Evolutionary conservation across 257 asterid species (phyloP), one percentile per base, ranked within the genome.

Genomic region (Thymus mandschuricus): DNA sequence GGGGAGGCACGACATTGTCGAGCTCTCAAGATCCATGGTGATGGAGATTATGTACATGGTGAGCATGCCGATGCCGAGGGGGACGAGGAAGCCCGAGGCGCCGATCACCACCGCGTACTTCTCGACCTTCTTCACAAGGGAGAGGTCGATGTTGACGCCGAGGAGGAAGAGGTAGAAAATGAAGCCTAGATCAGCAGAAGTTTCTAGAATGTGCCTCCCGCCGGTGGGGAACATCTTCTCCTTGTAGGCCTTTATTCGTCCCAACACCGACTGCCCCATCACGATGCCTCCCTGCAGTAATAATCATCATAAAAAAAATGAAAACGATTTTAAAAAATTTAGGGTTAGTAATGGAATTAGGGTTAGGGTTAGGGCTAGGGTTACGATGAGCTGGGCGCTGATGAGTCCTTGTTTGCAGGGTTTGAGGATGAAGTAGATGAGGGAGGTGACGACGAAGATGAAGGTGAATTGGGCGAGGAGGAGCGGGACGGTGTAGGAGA

Each of bases 341-440:
- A 21, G 21, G 21, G 21, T 21, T 21, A 21, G 21, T 21, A 21
- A 21, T 21, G 21, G 21, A 21, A 21, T 21, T 21, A 21, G 21
- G 21, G 21, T 21, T 21, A 21, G 21, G 21, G 21, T 21, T 21
- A 21, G 21, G 21, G 21, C 1, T 6, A 38, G 3, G 5, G 44
- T 15, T 51, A 51, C 66, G 31, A 86, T 68, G 63, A 88, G 86
- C 69, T 88, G 89, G 28, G 87, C 88, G 80, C 79, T 84, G 88
- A 84, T 58, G 76, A 76, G 72, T 55, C 90, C 83, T 71, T 86
- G 92, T 68, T 83, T 86, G 64, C 81, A 66, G 55, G 89, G 90
- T 57, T 56, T 75, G 64, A 86, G 49, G 62, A 80, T 21, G 66
- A 54, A 6, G 72, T 50, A 76, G 10, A 78, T 2, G 50, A 70